Base-by-base conservation (phyloP, 192 early-diverging fungal species). In the Entomortierella beljakovae region DNA sequence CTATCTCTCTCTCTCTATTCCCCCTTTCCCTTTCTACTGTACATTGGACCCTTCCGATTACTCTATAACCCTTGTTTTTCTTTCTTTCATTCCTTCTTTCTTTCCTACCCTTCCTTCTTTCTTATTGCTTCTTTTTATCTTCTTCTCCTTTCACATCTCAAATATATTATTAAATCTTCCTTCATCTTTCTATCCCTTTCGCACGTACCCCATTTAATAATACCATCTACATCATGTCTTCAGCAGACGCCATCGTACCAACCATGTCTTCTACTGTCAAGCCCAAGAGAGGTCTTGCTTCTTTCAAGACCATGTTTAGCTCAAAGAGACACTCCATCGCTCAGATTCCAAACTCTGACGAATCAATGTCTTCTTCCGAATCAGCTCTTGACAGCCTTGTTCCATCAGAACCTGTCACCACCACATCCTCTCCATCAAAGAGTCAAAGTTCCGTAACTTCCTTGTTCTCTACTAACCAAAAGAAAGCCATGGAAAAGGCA, bases 281-380 rank as follows among this genome's bases (percentile, higher is more conserved):
- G n/a, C 74, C 74, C n/a, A 68, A 61, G 46, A 65, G 74, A 10
- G 74, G 74, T 2, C 50, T 77, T 11, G 65, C 74, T 9, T 77
- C 74, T 18, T 63, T 77, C 66, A 77, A 77, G 61, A 69, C 66
- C 33, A 69, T 77, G 61, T 77, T 77, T 58, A 61, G 58, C 55
- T 57, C 74, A 49, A 77, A 77, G 61, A 53, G 61, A 48, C 73
- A 68, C 20, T 48, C 66, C 6, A 33, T 69, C 31, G 61, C 74
- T 7, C 61, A 69, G 43, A 77, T 69, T 57, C 74, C 74, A 38
- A 32, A 7, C 33, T 6, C 61, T n/a, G 60, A 51, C 1, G 59
- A 69, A 1, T 61, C 59, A 28, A n/a, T 20, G 25, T 31, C 64
- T 0, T 66, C 64, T 18, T 34, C 33, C 13, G n/a, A 46, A 16